Conservation (phyloP, 495 filamentous ascomycete genomes). For the Penicillium herquei region DNA sequence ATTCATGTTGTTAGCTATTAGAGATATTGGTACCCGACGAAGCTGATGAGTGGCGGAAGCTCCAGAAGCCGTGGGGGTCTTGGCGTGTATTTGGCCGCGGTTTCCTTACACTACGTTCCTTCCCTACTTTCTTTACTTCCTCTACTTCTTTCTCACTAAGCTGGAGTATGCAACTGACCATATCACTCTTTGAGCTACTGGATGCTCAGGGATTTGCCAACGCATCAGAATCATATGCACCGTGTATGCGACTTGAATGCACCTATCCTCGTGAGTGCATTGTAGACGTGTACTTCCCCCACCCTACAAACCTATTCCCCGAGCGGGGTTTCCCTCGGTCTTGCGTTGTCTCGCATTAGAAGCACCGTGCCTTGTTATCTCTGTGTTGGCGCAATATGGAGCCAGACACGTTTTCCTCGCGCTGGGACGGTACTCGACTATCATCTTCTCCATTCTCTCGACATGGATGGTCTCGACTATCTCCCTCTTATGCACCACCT, state of each 20-base stretch:
- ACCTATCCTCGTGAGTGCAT: conserved; percentile 16
- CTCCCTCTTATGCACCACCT: conserved; percentile 26
- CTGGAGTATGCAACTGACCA: background rate
- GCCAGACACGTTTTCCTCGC: conserved; percentile 26
- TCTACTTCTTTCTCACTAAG: background rate
- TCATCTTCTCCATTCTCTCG: conserved; percentile 30
- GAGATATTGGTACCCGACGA: conserved; percentile 1
- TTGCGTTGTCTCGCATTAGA: conserved; percentile 22
- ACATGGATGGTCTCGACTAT: conserved; percentile 32
- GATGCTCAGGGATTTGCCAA: conserved; percentile 11
- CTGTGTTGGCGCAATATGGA: conserved; percentile 29
- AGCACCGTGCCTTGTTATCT: conserved; percentile 6
- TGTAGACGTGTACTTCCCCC: conserved; percentile 13
- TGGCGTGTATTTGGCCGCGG: conserved; percentile 20
- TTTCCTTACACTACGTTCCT: background rate
- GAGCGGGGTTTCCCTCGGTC: conserved; percentile 19
- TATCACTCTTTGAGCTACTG: background rate
- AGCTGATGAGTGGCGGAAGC: conserved; percentile 16
- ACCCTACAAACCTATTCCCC: conserved; percentile 2
- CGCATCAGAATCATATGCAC: conserved; percentile 17
- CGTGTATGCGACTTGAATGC: conserved; percentile 20
- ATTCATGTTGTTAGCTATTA: conserved; percentile 22
- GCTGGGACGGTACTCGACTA: conserved; percentile 29
- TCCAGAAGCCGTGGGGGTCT: conserved; percentile 17
- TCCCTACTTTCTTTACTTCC: background rate